Percentiles rank a stretch among this genome's conserved stretches.
These are phyloP conservation scores for Verticillium nubilum DNA, from an alignment of 2,329 filamentous ascomycete genomes.

Conservation along the genomic window DNA sequence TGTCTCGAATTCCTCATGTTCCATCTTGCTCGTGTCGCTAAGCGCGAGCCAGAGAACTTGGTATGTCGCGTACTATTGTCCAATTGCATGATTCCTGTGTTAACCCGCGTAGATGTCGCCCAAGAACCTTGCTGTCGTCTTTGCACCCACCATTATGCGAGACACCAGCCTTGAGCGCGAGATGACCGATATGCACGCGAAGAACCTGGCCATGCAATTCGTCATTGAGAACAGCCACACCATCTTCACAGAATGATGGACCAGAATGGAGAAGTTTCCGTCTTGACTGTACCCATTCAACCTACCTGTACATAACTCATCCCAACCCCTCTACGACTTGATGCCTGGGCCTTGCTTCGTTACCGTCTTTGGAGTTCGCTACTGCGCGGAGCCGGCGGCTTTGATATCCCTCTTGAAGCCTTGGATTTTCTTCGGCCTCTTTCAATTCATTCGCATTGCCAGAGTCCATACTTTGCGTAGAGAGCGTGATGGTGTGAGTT, in stretches of 20 bases:
- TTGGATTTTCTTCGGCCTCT: background rate
- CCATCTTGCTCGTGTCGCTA: conserved; percentile 82
- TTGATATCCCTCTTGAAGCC: background rate
- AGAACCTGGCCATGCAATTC: conserved; percentile 88
- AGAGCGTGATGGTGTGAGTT: conserved; percentile 2
- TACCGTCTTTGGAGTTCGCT: background rate
- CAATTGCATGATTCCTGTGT: conserved; percentile 12
- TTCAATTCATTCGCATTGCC: background rate
- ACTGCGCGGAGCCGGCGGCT: background rate
- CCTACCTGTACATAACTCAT: background rate
- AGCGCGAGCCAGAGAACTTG: conserved; percentile 77
- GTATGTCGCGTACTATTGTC: conserved; percentile 37
- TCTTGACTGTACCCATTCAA: background rate
- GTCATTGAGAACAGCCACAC: conserved; percentile 83
- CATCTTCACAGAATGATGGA: conserved; percentile 58
- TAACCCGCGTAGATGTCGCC: conserved; percentile 70
- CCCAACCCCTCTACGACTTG: background rate
- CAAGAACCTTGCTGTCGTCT: conserved; percentile 93
- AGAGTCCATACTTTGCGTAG: background rate
- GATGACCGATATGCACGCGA: conserved; percentile 92
- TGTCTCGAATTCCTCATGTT: conserved; percentile 92
- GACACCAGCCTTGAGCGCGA: conserved; percentile 85
- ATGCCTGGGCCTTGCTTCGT: background rate
- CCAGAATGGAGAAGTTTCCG: background rate
- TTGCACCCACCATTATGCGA: conserved; percentile 95